Conservation (phyloP, 306 rosid genomes). For the Mimosa pudica region DNA sequence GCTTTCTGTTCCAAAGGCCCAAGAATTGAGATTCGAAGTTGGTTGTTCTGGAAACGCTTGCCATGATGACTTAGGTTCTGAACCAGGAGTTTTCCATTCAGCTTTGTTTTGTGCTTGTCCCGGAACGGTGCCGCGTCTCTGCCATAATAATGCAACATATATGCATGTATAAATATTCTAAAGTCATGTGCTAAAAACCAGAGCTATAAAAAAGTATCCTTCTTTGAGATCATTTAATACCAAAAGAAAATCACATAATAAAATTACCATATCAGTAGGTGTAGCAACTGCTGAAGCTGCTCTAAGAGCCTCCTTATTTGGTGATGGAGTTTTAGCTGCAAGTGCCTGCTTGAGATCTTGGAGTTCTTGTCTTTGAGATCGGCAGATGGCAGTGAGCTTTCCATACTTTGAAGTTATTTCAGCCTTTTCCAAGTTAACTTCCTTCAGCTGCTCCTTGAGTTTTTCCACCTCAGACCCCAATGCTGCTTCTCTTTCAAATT, state of each 20-base stretch:
- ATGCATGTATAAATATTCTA: background rate
- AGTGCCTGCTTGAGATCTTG: slow-evolving; percentile 90
- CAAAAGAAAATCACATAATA: background rate
- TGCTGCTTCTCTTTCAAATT: slow-evolving; percentile 61
- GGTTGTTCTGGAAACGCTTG: slow-evolving; percentile 66
- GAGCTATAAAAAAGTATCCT: background rate
- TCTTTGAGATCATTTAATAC: slow-evolving; percentile 13
- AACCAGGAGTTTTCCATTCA: slow-evolving; percentile 55
- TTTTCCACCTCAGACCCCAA: slow-evolving; percentile 76
- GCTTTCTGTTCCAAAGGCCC: slow-evolving; percentile 81
- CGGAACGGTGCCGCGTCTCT: slow-evolving; percentile 35
- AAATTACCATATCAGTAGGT: slow-evolving; percentile 45
- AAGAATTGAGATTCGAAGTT: slow-evolving; percentile 50
- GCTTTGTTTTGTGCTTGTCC: slow-evolving; percentile 52
- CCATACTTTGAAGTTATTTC: slow-evolving; percentile 87
- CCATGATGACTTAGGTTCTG: slow-evolving; percentile 72
- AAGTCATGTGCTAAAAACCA: slow-evolving; percentile 8
- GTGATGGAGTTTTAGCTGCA: slow-evolving; percentile 60
- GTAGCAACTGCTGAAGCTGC: slow-evolving; percentile 45
- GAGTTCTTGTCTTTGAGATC: slow-evolving; percentile 92
- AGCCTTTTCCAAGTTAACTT: slow-evolving; percentile 63
- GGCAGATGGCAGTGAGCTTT: slow-evolving; percentile 85
- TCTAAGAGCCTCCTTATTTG: slow-evolving; percentile 54
- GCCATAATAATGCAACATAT: slow-evolving; percentile 18
- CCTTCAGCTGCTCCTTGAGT: slow-evolving; percentile 81